Percentiles rank a stretch among this genome's conserved stretches.
Conservation (phyloP, 2,329 filamentous ascomycete genomes). For the Calonectria pauciramosa region DNA sequence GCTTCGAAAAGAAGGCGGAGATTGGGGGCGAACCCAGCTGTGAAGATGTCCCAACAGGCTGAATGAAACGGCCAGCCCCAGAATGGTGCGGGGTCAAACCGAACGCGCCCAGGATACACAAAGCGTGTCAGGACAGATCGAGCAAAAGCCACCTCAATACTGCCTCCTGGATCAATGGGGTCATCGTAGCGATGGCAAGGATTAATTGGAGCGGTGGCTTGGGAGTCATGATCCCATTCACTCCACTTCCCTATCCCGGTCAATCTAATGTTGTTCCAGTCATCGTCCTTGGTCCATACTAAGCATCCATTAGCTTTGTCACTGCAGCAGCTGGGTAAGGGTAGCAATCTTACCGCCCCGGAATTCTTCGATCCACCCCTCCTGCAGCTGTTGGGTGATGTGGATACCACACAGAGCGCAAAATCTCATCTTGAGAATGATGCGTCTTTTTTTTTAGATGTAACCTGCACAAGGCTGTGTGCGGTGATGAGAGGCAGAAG, state of each 20-base stretch:
- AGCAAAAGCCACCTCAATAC: slow-evolving; percentile 19
- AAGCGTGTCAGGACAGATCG: background rate
- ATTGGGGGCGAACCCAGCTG: background rate
- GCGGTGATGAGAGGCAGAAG: background rate
- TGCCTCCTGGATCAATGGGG: background rate
- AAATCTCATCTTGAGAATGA: background rate
- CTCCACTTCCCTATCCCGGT: slow-evolving; percentile 28
- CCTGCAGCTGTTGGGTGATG: background rate
- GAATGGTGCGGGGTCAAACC: background rate
- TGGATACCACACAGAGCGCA: background rate
- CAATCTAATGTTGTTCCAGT: slow-evolving; percentile 17
- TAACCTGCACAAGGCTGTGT: background rate
- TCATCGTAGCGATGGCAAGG: slow-evolving; percentile 14
- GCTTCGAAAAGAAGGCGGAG: slow-evolving; percentile 21
- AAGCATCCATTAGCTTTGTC: background rate
- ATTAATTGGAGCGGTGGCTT: slow-evolving; percentile 3
- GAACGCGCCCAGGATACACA: slow-evolving; percentile 1
- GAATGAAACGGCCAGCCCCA: slow-evolving; percentile 33
- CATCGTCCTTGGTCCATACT: slow-evolving; percentile 29
- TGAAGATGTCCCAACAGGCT: slow-evolving; percentile 32
- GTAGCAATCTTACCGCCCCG: slow-evolving; percentile 22
- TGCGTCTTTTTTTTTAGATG: background rate
- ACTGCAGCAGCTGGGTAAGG: no score
- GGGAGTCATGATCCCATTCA: background rate
- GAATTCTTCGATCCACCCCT: background rate